phyloP scores from a whole-genome alignment of 2,329 filamentous ascomycete genomes.

The Pseudogymnoascus sp. region DNA sequence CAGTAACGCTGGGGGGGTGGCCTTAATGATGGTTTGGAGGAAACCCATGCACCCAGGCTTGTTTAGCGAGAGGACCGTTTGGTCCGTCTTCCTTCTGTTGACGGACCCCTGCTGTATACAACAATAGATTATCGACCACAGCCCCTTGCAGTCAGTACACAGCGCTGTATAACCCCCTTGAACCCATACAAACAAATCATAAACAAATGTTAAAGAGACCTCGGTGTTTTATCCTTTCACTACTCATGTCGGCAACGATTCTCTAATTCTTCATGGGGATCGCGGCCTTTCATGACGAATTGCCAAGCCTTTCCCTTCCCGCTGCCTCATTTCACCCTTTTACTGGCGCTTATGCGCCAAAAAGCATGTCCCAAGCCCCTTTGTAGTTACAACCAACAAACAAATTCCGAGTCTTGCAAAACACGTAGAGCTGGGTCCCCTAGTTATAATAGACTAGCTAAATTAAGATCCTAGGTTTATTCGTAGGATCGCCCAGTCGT shows the following conservation, averaged over 20 bases:
- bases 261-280: not conserved
- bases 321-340: not conserved
- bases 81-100: constrained; percentile 3
- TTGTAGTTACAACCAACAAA: not conserved
- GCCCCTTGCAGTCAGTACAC: not conserved
- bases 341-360: not conserved
- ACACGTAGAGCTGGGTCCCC: not conserved
- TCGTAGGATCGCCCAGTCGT: not conserved
- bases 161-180: not conserved
- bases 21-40: constrained; percentile 7
- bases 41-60: not conserved
- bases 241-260: not conserved
- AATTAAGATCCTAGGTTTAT: not conserved
- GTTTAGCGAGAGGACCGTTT: constrained; percentile 7
- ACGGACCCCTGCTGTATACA: constrained; percentile 1
- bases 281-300: not conserved
- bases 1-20: constrained; percentile 5
- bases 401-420: not conserved
- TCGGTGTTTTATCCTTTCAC: not conserved
- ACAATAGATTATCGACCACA: not conserved
- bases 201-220: not conserved
- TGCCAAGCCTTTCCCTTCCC: not conserved
- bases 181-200: not conserved
- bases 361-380: not conserved
- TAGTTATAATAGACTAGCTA: not conserved